These are phyloP conservation scores for Fusarium napiforme DNA, from an alignment of 2,329 filamentous ascomycete species.

Conservation along the genomic window DNA sequence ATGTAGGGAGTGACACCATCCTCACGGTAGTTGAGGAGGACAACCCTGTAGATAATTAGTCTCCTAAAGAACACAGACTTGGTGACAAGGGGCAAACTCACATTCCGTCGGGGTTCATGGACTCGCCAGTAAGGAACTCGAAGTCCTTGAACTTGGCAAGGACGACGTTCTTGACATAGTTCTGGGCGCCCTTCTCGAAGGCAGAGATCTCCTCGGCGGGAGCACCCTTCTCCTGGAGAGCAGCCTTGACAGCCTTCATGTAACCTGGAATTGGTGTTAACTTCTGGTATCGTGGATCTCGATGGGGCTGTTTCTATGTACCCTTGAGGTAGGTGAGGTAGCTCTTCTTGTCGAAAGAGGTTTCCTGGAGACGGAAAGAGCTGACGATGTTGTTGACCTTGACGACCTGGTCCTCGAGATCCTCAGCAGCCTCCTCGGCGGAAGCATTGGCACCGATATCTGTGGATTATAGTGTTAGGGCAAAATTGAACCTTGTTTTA, in stretches of 20 bases:
- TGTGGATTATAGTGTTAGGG: slow-evolving; percentile 48
- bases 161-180: slow-evolving; percentile 84
- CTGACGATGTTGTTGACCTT: slow-evolving; percentile 93
- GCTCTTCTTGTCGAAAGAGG: slow-evolving; percentile 85
- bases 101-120: slow-evolving; percentile 95
- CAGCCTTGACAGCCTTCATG: slow-evolving; percentile 87
- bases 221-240: slow-evolving; percentile 71
- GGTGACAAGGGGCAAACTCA: slow-evolving; percentile 59
- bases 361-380: slow-evolving; percentile 88
- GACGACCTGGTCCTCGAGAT: slow-evolving; percentile 73
- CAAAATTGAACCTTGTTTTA: background rate
- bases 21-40: slow-evolving; percentile 97
- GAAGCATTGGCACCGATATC: slow-evolving; percentile 97
- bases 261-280: slow-evolving; percentile 67
- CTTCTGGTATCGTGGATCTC: background rate
- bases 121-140: slow-evolving; percentile 93
- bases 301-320: slow-evolving; percentile 53
- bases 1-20: slow-evolving; percentile 92
- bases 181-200: slow-evolving; percentile 81
- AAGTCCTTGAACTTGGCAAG: slow-evolving; percentile 92
- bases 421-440: slow-evolving; percentile 87
- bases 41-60: slow-evolving; percentile 66
- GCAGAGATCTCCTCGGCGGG: slow-evolving; percentile 74
- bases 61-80: background rate
- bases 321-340: slow-evolving; percentile 89